Percentiles rank a stretch among this genome's conserved stretches.
Conservation (phyloP, 257 asterid genomes). For the Verbena officinalis region DNA sequence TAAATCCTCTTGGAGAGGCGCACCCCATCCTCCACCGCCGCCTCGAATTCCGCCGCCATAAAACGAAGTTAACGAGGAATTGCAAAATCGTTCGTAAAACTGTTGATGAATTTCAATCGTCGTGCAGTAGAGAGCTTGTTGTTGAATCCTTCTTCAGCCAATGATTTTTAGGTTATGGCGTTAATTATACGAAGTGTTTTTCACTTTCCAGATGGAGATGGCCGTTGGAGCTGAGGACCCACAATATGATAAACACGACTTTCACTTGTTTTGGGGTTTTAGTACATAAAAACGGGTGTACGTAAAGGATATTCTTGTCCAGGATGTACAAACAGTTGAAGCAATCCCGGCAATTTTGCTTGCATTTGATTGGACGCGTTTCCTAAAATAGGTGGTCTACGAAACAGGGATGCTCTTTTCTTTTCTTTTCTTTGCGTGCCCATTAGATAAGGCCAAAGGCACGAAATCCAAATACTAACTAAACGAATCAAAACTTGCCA, state of each 20-base stretch:
- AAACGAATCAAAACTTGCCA: too few species aligned
- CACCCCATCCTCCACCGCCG: conserved; percentile 87
- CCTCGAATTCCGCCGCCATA: conserved; percentile 86
- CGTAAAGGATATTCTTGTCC: conserved; percentile 11
- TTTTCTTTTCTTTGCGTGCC: conserved; percentile 27
- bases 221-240: too few species aligned
- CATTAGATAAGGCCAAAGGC: conserved; percentile 24
- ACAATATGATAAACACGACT: not conserved
- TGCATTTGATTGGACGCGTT: not conserved
- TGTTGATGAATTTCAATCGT: too few species aligned
- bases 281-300: not conserved
- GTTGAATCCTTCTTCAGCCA: too few species aligned
- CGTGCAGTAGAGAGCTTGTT: too few species aligned
- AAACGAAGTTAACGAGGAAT: not conserved
- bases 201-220: too few species aligned
- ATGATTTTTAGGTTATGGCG: too few species aligned
- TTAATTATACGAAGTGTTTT: too few species aligned
- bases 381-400: not conserved
- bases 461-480: not conserved
- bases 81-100: too few species aligned
- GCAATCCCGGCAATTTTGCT: not conserved
- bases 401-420: too few species aligned
- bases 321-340: conserved; percentile 10
- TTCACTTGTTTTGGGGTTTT: not conserved
- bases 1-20: conserved; percentile 80